These are phyloP conservation scores for Candida alai DNA, from an alignment of 805 yeast species.

Conservation along the genomic window DNA sequence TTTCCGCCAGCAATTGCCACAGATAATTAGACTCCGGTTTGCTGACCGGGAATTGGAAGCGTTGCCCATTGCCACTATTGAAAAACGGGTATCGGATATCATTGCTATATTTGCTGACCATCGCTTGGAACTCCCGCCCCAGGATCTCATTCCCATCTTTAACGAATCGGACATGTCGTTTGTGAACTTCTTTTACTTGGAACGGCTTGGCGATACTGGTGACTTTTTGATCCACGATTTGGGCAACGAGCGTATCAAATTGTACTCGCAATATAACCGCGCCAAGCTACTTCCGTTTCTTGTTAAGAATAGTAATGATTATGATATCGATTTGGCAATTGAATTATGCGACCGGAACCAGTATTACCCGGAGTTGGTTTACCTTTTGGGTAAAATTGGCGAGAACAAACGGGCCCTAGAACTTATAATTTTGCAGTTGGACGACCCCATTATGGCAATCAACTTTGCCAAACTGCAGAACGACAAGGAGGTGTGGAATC, in stretches of 20 bases:
- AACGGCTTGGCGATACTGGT: slow-evolving; percentile 53
- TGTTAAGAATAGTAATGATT: slow-evolving; percentile 49
- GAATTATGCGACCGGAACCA: slow-evolving; percentile 52
- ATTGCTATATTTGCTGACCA: slow-evolving; percentile 56
- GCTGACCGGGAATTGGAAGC: slow-evolving; percentile 30
- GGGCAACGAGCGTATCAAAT: slow-evolving; percentile 63
- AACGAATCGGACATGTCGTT: slow-evolving; percentile 38
- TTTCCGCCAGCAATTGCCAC: slow-evolving; percentile 48
- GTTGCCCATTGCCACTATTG: slow-evolving; percentile 40
- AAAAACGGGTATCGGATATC: slow-evolving; percentile 37
- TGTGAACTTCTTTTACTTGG: slow-evolving; percentile 63
- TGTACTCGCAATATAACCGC: slow-evolving; percentile 63
- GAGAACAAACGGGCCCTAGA: slow-evolving; percentile 70
- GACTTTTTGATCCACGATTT: slow-evolving; percentile 49
- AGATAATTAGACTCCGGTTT: slow-evolving; percentile 44
- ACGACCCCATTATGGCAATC: slow-evolving; percentile 79
- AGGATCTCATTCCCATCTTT: slow-evolving; percentile 46
- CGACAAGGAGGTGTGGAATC: slow-evolving; percentile 79
- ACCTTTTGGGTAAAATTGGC: slow-evolving; percentile 77
- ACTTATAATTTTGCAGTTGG: slow-evolving; percentile 69
- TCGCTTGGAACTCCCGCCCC: slow-evolving; percentile 62
- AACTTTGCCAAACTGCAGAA: slow-evolving; percentile 65
- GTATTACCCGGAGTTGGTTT: slow-evolving; percentile 70
- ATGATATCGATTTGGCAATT: slow-evolving; percentile 70
- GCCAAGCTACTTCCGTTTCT: slow-evolving; percentile 56